Conservation (phyloP, 192 early-diverging fungal species). For the Coemansia sp. region DNA sequence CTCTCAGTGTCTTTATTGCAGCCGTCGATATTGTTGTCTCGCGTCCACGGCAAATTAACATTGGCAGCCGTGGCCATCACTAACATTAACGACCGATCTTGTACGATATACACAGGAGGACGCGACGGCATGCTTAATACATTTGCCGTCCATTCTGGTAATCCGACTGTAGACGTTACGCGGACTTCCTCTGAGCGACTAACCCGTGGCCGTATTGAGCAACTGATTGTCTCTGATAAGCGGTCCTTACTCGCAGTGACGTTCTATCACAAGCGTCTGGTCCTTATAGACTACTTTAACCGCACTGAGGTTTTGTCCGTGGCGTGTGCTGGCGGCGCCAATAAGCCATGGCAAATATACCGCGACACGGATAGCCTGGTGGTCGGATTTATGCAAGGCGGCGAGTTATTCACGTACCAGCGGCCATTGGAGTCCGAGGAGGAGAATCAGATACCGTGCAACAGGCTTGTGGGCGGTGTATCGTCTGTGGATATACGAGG, state of each 20-base stretch:
- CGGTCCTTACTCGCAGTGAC: constrained; percentile 64
- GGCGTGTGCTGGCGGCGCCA: constrained; percentile 72
- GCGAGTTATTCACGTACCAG: constrained; percentile 54
- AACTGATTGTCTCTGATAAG: constrained; percentile 26
- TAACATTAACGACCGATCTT: not conserved
- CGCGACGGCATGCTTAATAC: constrained; percentile 29
- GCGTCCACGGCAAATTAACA: constrained; percentile 6
- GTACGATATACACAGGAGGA: constrained; percentile 15
- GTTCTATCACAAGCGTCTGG: constrained; percentile 73
- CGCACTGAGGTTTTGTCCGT: constrained; percentile 68
- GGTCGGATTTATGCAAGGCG: constrained; percentile 47
- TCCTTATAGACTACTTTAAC: constrained; percentile 66
- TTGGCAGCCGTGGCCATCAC: constrained; percentile 5
- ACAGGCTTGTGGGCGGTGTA: not conserved
- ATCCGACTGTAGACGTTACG: not conserved
- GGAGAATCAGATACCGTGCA: not conserved
- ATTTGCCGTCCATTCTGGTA: not conserved
- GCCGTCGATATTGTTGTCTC: not conserved
- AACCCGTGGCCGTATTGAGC: constrained; percentile 77
- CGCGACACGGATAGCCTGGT: constrained; percentile 28
- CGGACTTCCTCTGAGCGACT: constrained; percentile 52
- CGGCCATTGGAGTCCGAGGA: not conserved
- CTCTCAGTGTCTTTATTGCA: not conserved
- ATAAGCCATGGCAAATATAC: constrained; percentile 72
- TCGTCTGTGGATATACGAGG: constrained; percentile 27